Conservation (phyloP, 2,329 filamentous ascomycete species). For the Penicillium brevicompactum region DNA sequence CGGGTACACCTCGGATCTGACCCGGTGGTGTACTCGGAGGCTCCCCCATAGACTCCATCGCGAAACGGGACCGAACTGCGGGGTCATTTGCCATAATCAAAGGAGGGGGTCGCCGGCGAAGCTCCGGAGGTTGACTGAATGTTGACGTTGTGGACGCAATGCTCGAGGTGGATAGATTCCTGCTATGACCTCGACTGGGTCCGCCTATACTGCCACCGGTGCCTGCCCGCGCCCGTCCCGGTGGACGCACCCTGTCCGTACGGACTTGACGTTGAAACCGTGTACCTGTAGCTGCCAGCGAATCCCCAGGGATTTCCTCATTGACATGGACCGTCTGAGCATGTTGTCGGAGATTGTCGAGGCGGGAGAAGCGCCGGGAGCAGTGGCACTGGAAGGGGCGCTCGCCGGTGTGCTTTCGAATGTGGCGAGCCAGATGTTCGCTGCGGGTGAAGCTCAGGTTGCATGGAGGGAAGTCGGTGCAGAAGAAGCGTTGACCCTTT, state of each 20-base stretch:
- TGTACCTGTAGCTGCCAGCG: constrained; percentile 87
- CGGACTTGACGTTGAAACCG: constrained; percentile 90
- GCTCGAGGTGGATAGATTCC: constrained; percentile 85
- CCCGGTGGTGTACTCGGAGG: constrained; percentile 66
- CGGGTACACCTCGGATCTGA: constrained; percentile 65
- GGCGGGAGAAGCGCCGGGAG: constrained; percentile 83
- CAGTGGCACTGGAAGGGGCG: constrained; percentile 97
- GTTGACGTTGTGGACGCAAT: constrained; percentile 74
- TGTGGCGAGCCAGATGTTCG: constrained; percentile 92
- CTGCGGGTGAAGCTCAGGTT: constrained; percentile 93
- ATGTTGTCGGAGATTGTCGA: constrained; percentile 95
- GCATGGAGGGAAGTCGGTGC: constrained; percentile 91
- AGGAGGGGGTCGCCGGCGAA: constrained; percentile 74
- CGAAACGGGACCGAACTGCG: constrained; percentile 60
- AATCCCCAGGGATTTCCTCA: constrained; percentile 93
- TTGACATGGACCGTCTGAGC: constrained; percentile 97
- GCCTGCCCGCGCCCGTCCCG: constrained; percentile 73
- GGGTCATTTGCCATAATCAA: constrained; percentile 79
- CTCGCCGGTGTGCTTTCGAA: constrained; percentile 97
- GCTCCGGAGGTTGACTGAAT: constrained; percentile 64
- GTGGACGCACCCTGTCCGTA: constrained; percentile 78
- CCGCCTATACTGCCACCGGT: constrained; percentile 73
- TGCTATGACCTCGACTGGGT: constrained; percentile 74
- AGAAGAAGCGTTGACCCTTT: constrained; percentile 94
- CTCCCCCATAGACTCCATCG: constrained; percentile 65